Conservation (phyloP, 2,329 filamentous ascomycete genomes). For the Xylaria sp. region DNA sequence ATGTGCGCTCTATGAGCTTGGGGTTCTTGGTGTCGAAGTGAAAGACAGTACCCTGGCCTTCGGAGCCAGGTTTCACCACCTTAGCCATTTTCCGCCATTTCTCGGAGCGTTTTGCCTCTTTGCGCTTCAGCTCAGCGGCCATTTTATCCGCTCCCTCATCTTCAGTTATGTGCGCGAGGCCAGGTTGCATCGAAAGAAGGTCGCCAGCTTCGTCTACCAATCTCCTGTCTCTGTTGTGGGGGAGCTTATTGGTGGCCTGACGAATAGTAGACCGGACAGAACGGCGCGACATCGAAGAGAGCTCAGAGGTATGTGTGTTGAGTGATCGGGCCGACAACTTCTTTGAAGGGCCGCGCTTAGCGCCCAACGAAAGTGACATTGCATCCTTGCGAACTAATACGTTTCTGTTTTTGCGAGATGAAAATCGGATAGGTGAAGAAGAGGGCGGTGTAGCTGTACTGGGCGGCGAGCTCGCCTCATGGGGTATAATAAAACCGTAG, state of each 20-base stretch:
- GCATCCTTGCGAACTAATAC: constrained; percentile 57
- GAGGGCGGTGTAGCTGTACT: constrained; percentile 54
- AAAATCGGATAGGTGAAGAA: constrained; percentile 56
- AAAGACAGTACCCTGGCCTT: constrained; percentile 70
- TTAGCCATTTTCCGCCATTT: constrained; percentile 77
- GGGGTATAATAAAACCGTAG: constrained; percentile 72
- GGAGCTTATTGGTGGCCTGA: constrained; percentile 68
- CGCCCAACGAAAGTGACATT: constrained; percentile 52
- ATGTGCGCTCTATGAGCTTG: constrained; percentile 91
- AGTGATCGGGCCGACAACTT: constrained; percentile 69
- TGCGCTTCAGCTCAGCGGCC: constrained; percentile 68
- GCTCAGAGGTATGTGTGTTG: constrained; percentile 65
- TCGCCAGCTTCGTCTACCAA: constrained; percentile 74
- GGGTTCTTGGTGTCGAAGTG: constrained; percentile 85
- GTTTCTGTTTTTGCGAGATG: constrained; percentile 59
- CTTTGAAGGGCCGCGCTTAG: constrained; percentile 61
- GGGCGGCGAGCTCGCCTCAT: constrained; percentile 53
- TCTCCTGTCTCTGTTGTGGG: constrained; percentile 69
- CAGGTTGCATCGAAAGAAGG: constrained; percentile 71
- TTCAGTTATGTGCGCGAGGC: constrained; percentile 65
- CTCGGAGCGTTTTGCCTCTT: constrained; percentile 71
- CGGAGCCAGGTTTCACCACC: constrained; percentile 61
- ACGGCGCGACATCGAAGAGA: constrained; percentile 63
- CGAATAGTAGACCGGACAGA: constrained; percentile 67
- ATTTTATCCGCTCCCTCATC: constrained; percentile 65